Evolutionary conservation across 495 filamentous ascomycete species (phyloP), one percentile per base, ranked within the genome.

Genomic region (Hypoxylon trugodes): DNA sequence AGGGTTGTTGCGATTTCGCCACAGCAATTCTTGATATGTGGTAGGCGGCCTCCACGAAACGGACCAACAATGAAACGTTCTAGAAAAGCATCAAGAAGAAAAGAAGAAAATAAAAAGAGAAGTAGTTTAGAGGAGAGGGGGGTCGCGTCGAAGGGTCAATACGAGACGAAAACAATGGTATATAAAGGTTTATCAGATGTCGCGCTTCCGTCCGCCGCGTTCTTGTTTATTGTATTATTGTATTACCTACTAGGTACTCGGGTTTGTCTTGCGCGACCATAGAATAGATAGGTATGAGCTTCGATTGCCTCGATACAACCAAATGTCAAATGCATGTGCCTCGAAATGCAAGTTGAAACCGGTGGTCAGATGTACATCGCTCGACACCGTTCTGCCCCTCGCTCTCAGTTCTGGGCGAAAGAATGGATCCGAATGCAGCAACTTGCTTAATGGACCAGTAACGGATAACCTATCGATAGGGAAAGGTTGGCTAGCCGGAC

Each of bases 171-270:
- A 7, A 33, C 22, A 26, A n/a, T 24, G 52, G 21, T 5, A 25
- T 26, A 65, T 53, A 65, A 47, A 49, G 48, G 18, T 22, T 36
- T 36, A 35, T 24, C 6, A 42, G 26, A 42, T 21, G 48, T 61
- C 57, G 51, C 57, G 63, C 33, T 47, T 40, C 43, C 30, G 45
- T 60, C 26, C 24, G 30, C 30, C 55, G 42, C 51, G 40, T 57
- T 28, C 63, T 66, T 66, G 63, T 66, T 66, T 66, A 66, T 65
- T 56, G 49, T 59, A 55, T 66, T 66, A 66, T 65, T 56, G 49
- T 59, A 55, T 45, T 49, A 58, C 53, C 54, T 12, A 8, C 43
- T 36, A 36, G 36, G 40, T 26, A 37, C 47, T 54, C 32, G 48
- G 38, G 33, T 59, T 62, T 38, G 58, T 54, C 54, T 49, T 61